Evolutionary conservation across 768 basidiomycete genomes (phyloP).

Genomic region (Pleurotus pulmonarius): DNA sequence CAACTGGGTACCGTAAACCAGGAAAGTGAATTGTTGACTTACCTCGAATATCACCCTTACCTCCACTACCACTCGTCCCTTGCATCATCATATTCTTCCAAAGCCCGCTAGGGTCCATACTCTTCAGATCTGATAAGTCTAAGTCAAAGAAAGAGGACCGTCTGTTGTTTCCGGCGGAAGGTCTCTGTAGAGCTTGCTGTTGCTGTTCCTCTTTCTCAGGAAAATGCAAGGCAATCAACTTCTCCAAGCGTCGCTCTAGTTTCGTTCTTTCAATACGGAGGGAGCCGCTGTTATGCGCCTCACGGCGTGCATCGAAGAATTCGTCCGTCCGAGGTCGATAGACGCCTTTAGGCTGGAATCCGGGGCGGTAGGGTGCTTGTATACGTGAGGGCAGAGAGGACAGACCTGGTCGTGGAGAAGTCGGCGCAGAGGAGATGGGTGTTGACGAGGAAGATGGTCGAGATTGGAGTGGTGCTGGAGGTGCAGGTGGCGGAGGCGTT

Average conservation of each 20-base stretch:
- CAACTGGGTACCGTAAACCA: neutral
- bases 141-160: conserved; percentile 77
- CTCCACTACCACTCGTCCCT: conserved; percentile 36
- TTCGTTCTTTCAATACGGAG: conserved; percentile 75
- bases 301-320: conserved; percentile 51
- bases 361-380: conserved; percentile 74
- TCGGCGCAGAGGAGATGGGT: conserved; percentile 1
- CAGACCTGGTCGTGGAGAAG: conserved; percentile 15
- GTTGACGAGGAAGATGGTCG: conserved; percentile 6
- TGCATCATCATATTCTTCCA: conserved; percentile 59
- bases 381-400: conserved; percentile 16
- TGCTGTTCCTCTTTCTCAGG: conserved; percentile 25
- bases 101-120: conserved; percentile 62
- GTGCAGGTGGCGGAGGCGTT: conserved; percentile 10
- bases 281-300: conserved; percentile 24
- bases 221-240: conserved; percentile 76
- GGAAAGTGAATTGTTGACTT: conserved; percentile 2
- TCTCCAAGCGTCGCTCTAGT: conserved; percentile 83
- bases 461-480: conserved; percentile 4
- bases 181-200: conserved; percentile 1
- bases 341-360: conserved; percentile 91
- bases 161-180: conserved; percentile 19
- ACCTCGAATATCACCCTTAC: conserved; percentile 73
- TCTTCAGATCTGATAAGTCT: conserved; percentile 51
- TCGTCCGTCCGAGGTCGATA: conserved; percentile 79